These are phyloP conservation scores for Pseudozyma pruni DNA, from an alignment of 1,284 basidiomycete species.

Conservation along the genomic window DNA sequence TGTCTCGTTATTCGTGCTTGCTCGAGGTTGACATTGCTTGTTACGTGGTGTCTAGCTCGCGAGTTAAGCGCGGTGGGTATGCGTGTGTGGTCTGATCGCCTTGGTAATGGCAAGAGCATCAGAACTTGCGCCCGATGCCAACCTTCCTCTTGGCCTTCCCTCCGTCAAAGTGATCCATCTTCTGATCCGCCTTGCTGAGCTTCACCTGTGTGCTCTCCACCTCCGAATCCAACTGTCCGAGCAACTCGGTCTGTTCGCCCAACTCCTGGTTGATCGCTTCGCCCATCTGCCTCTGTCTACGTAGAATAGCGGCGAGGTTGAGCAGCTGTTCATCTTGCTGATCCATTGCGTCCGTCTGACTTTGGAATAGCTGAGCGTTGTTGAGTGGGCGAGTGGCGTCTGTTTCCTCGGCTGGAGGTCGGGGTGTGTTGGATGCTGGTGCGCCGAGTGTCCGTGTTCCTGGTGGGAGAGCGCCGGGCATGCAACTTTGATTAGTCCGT, in stretches of 20 bases:
- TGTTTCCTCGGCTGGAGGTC: conserved; percentile 78
- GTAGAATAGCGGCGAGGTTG: conserved; percentile 82
- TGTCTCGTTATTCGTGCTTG: too few relatives aligned
- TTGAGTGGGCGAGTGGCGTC: conserved; percentile 86
- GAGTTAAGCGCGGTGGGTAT: too few relatives aligned
- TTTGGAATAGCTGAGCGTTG: conserved; percentile 79
- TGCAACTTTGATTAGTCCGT: background rate
- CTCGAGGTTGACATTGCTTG: too few relatives aligned
- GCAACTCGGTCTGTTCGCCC: conserved; percentile 82
- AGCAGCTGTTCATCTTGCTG: conserved; percentile 85
- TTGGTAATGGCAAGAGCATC: background rate
- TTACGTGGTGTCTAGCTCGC: too few relatives aligned
- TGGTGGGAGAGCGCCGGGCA: conserved; percentile 28
- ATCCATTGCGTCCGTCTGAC: conserved; percentile 83
- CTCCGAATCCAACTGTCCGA: conserved; percentile 80
- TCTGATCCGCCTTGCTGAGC: conserved; percentile 80
- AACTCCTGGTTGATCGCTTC: conserved; percentile 88
- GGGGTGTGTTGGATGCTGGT: conserved; percentile 14
- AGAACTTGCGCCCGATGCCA: conserved; percentile 37
- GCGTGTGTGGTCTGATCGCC: background rate
- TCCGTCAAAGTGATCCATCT: conserved; percentile 72
- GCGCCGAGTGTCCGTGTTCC: conserved; percentile 17
- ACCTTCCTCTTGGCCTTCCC: conserved; percentile 31
- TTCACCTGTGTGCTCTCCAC: conserved; percentile 80
- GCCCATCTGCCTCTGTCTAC: conserved; percentile 85